Evolutionary conservation across 257 asterid genomes (phyloP), one percentile per base, ranked within the genome.

Genomic region (Solanum neorickii): DNA sequence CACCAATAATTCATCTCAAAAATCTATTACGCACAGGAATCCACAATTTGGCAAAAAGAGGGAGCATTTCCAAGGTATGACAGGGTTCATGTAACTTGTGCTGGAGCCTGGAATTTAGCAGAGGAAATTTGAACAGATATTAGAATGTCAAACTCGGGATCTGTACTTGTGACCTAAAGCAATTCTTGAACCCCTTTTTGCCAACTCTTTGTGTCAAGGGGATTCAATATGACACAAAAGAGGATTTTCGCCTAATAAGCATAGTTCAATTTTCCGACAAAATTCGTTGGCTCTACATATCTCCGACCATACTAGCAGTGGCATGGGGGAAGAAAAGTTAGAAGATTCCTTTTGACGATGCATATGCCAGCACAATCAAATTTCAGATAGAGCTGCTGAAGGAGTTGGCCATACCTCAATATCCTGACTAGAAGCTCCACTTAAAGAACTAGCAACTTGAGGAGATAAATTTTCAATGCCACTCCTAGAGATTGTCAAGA

Each of bases 371-470:
- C 87, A 74, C 86, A 74, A 85, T 60, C 82, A 82, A 82, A 60
- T 23, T 76, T 52, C 86, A 89, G 86, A 78, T 86, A 84, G 49
- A 78, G 82, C 75, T 59, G 42, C 20, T 49, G 75, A 85, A 85
- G 88, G 60, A 59, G 42, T 78, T 27, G 84, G 49, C 14, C 74
- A 49, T 92, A 95, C 99, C 98, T 93, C 98, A 76, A 85, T 87
- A 87, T 93, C 97, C 90, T 89, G 93, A 65, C 91, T 23, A 62
- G 94, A 93, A 89, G 97, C 92, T 91, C 92, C 96, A 85, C 83
- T 94, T 25, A 68, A 87, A 76, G 98, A 90, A 88, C 91, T 86
- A 62, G 90, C 91, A 88, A 59, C 90, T 83, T 87, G 92, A 72
- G 93, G 87, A 59, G 96, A 88, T 83, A 80, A 87, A 89, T 84